Evolutionary conservation across 495 filamentous ascomycete species (phyloP), one percentile per base, ranked within the genome.

Genomic region (Penicillium cataractarum): DNA sequence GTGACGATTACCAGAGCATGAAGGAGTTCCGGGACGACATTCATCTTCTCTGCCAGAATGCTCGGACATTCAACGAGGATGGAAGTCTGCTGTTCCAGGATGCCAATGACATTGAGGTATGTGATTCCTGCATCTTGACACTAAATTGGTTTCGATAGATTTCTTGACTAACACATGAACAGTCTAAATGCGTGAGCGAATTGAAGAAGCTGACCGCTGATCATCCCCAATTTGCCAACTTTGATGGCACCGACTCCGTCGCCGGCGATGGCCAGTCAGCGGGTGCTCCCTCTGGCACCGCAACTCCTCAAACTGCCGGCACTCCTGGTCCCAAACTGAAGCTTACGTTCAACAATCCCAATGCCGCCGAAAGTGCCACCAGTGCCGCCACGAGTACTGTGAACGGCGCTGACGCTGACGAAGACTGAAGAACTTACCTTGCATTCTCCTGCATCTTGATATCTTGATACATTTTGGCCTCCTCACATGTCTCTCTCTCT

Each of bases 21-120:
- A 87, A 80, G 63, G 90, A 91, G 63, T 91, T 98, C 83, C 80
- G 87, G 35, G 85, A 85, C 31, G 95, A 99, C 70, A 86, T 99
- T 60, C 84, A 87, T 49, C 78, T 91, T 58, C 84, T 99, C 68
- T 94, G 93, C 73, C 86, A 84, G 67, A 99, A 99, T 78, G 96
- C 94, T 62, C 82, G 91, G 69, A 93, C 89, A 6, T 99, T 95
- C 77, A 99, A 99, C 75, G 95, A 99, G 75, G 95, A 97, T 70
- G 89, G 87, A 42, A 97, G 93, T 76, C 74, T 92, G 60, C 83
- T 99, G 50, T 97, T 92, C 79, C 85, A 90, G 68, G 96, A 99
- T 82, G 95, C 93, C 48, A 92, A 93, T 71, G 78, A 88, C 46
- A 97, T 99, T 74, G 92, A 97, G 84, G 94, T 97, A 81, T 74